These are phyloP conservation scores for Rhododendron kiyosumense DNA, from an alignment of 148 eudicot genomes.

Conservation along the genomic window DNA sequence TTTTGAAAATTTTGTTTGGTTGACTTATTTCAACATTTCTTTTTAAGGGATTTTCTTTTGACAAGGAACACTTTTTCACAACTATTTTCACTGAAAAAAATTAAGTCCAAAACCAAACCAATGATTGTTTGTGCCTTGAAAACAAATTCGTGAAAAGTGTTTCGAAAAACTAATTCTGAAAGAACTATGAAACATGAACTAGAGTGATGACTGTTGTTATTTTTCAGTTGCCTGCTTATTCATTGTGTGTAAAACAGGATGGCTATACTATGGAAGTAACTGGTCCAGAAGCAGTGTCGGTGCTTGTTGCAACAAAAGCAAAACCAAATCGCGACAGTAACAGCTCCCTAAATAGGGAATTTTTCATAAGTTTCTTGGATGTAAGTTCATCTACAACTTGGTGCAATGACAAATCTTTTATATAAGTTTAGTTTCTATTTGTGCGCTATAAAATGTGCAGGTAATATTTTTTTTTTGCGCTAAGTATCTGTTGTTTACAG, in stretches of 20 bases:
- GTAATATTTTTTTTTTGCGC: not conserved
- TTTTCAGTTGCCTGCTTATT: not conserved
- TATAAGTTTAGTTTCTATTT: not conserved
- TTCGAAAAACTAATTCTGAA: not conserved
- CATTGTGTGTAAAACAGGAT: constrained; percentile 41
- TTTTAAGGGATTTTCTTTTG: not conserved
- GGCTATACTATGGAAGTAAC: constrained; percentile 67
- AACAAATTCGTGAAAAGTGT: not conserved
- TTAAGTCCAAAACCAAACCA: not conserved
- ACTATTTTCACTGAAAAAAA: not conserved
- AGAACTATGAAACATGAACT: not conserved
- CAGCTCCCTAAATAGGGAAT: constrained; percentile 49
- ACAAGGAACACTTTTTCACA: not conserved
- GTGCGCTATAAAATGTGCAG: not conserved
- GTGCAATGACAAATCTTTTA: not conserved
- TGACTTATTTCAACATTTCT: not conserved
- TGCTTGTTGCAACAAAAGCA: constrained; percentile 72
- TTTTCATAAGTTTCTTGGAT: constrained; percentile 52
- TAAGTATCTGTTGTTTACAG: constrained; percentile 22
- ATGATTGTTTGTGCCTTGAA: not conserved
- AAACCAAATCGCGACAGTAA: constrained; percentile 50
- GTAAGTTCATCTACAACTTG: constrained; percentile 34
- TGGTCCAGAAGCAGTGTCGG: constrained; percentile 48
- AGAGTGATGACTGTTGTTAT: not conserved
- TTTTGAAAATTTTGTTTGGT: not conserved